phyloP scores from a whole-genome alignment of 257 asterid species.

The Prunella vulgaris region DNA sequence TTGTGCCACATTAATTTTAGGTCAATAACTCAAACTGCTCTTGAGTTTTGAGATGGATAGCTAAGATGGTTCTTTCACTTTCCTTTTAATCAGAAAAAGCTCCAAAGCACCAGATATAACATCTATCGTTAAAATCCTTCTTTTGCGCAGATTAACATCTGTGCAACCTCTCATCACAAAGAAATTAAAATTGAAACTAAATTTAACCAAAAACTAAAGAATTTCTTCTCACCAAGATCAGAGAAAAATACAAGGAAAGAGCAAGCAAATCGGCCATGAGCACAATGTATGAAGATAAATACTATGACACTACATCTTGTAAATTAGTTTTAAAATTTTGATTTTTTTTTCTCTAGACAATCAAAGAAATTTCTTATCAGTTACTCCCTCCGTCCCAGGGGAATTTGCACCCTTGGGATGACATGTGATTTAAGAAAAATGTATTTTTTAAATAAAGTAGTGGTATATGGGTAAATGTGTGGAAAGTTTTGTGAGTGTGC shows the following conservation, averaged over 20 bases:
- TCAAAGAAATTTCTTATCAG: not conserved
- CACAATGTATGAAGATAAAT: not conserved
- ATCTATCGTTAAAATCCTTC: constrained; percentile 13
- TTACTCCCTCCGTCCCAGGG: no score
- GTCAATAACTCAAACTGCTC: no score
- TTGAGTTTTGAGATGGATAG: constrained; percentile 73
- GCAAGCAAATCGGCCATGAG: not conserved
- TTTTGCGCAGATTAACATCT: not conserved
- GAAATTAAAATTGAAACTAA: constrained; percentile 20
- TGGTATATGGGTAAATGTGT: no score
- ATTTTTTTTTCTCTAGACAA: constrained; percentile 3
- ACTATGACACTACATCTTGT: constrained; percentile 6
- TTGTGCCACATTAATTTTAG: no score
- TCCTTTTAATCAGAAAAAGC: constrained; percentile 81
- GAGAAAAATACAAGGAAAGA: not conserved
- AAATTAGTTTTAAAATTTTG: not conserved
- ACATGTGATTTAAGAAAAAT: no score
- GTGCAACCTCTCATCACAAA: constrained; percentile 5
- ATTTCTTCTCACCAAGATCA: not conserved
- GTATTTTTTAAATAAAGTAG: no score
- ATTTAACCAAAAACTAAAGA: constrained; percentile 2
- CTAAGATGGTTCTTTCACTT: constrained; percentile 94
- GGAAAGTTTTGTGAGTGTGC: no score
- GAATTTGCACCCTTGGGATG: no score
- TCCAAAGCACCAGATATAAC: constrained; percentile 66